Base-by-base conservation (phyloP, 2,329 filamentous ascomycete species). In the Neonectria faginata region DNA sequence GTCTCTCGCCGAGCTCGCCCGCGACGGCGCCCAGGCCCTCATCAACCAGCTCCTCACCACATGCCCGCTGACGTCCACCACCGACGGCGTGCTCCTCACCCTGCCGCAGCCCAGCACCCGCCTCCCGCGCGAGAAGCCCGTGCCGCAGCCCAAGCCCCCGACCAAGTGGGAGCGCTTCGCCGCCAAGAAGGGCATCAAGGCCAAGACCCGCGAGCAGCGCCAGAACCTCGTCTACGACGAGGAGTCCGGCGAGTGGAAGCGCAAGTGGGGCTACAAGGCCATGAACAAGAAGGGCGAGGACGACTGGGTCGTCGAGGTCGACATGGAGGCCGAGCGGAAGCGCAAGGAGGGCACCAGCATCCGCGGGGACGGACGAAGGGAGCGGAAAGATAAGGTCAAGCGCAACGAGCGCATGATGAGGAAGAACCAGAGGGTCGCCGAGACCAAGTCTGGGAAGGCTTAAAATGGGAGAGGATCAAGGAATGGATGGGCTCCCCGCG, bases 141-240 rank as follows among this genome's bases (percentile, higher is more conserved):
- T 98, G 9, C 96, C 96, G 1, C 86, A 89, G 60, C 87, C 89
- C 71, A 96, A 94, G 82, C 84, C 90, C 62, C 91, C 91, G 71
- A 98, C 95, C 64, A 97, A 94, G 79, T 99, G 96, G 96, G 91
- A 97, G 84, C 89, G 91, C 75, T 99, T 99, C 83, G 96, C 96
- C 50, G 91, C 90, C 79, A 97, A 97, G 88, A 97, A 97, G 86
- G 96, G 96, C 60, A 98, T 99, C 82, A 92, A 92, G 83, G 89
- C 90, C 80, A 97, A 94, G 87, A 91, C 88, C 70, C 88, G 91
- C 70, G 93, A 96, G 77, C 86, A 90, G 79, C 86, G 89, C 67
- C 80, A 85, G 80, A 86, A 97, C 82, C 82, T 94, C 73, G 89
- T 91, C 61, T 98, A 91, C 79, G 93, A 98, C 79, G 92, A 97